Evolutionary conservation across 2,329 filamentous ascomycete genomes (phyloP).

Genomic region (Arthrobotrys entomopaga): DNA sequence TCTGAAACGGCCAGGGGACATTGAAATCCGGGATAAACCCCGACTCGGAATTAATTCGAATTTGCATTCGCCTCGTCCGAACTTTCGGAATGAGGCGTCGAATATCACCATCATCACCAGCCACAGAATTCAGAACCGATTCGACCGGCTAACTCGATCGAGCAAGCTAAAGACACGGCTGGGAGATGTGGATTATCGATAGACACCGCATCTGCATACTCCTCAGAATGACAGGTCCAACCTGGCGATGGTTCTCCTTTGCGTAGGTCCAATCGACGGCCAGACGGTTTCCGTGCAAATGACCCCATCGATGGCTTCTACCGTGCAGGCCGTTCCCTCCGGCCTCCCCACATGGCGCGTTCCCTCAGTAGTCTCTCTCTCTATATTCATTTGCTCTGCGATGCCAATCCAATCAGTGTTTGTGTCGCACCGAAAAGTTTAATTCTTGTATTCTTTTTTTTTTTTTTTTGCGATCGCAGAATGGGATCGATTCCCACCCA

Average conservation of each 20-base stretch:
- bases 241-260: constrained; percentile 13
- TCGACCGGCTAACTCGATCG: not conserved
- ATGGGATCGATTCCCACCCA: not conserved
- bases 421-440: not conserved
- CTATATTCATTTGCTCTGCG: constrained; percentile 1
- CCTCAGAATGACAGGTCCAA: constrained; percentile 28
- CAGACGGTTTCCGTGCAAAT: not conserved
- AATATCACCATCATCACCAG: not conserved
- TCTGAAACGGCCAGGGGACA: no score
- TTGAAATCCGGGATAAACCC: no score
- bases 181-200: constrained; percentile 23
- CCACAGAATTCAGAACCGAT: no score
- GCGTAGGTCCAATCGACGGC: constrained; percentile 19
- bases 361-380: not conserved
- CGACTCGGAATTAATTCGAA: no score
- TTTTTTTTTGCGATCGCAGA: not conserved
- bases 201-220: constrained; percentile 17
- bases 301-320: constrained; percentile 29
- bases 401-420: constrained; percentile 5
- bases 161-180: not conserved
- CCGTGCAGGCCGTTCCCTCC: constrained; percentile 23
- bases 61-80: no score
- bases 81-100: no score
- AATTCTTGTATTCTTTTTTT: no score
- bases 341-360: not conserved